phyloP scores from a whole-genome alignment of 2,329 filamentous ascomycete species.

The Capronia coronata region DNA sequence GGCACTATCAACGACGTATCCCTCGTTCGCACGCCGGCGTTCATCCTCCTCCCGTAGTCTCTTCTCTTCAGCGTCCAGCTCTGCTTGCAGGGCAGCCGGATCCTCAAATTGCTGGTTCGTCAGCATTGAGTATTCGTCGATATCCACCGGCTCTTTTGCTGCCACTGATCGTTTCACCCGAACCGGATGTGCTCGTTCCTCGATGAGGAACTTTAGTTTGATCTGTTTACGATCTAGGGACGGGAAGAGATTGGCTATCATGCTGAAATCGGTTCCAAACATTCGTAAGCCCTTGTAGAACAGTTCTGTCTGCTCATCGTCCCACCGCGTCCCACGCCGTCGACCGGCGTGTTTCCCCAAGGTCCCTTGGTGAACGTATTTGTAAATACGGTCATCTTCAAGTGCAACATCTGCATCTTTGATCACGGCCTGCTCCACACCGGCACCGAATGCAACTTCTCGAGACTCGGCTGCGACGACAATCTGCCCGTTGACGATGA shows the following conservation, averaged over 20 bases:
- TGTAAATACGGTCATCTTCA: constrained; percentile 41
- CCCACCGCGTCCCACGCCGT: constrained; percentile 48
- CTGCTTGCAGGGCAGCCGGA: constrained; percentile 43
- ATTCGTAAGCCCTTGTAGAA: constrained; percentile 58
- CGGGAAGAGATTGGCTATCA: constrained; percentile 58
- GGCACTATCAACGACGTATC: constrained; percentile 27
- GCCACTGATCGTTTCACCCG: constrained; percentile 48
- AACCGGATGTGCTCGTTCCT: constrained; percentile 51
- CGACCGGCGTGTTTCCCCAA: constrained; percentile 46
- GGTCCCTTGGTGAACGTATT: constrained; percentile 42
- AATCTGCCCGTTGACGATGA: constrained; percentile 53
- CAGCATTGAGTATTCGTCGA: constrained; percentile 42
- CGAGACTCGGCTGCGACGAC: constrained; percentile 48
- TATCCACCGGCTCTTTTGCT: constrained; percentile 39
- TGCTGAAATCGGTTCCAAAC: constrained; percentile 58
- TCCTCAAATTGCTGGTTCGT: constrained; percentile 41
- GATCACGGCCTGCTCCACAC: constrained; percentile 41
- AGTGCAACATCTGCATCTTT: constrained; percentile 40
- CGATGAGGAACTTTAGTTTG: constrained; percentile 57
- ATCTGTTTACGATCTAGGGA: constrained; percentile 54
- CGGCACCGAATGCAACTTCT: constrained; percentile 51
- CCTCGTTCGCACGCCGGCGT: constrained; percentile 25
- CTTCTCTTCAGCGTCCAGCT: constrained; percentile 41
- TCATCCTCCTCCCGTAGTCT: constrained; percentile 39
- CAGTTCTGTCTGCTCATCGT: constrained; percentile 51